Base-by-base conservation (phyloP, 371 early-diverging fungal genomes). In the Lichtheimia ornata region DNA sequence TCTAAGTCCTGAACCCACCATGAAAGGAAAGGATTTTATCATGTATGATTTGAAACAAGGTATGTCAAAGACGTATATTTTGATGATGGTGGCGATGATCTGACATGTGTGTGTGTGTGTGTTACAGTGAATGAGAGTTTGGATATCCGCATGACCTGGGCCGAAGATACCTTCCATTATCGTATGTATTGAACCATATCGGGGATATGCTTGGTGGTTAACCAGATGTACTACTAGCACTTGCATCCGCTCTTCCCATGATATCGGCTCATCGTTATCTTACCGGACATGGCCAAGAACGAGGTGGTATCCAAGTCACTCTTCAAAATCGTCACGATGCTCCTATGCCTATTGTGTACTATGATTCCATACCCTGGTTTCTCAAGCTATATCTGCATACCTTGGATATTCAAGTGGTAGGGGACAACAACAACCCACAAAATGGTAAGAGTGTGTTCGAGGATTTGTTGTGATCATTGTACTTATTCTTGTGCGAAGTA, bases 301-400 rank as follows among this genome's bases (percentile, higher is more conserved):
- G 87, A 41, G 96, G 96, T 20, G 94, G 94, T 15, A 66, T 97
- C 9, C 84, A 82, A 40, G 76, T 92, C 2, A 83, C 86, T 9
- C 69, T 97, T 7, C 70, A 72, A 30, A 96, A 95, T 66, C 77
- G 79, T 43, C 72, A 86, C 51, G 66, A 67, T 7, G 52, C 61
- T 14, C 41, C 77, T 15, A 61, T 86, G 12, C 70, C 74, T 2
- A 78, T 93, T 6, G 72, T 79, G 17, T 92, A 90, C 64, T 79
- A 88, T 59, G 94, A 97, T 56, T 74, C 86, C 1, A 73, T 95
- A 6, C 98, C 97, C 1, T 98, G 97, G 97, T 95, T 85, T 63
- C 76, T 98, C 24, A 93, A 92, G 56, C 58, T 95, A 12, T 96
- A 94, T 76, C 67, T 93, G 13, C 96, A 97, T 64, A 97, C 97